Percentiles rank a stretch among this genome's conserved stretches.
These are phyloP conservation scores for Pseudocercospora fuligena DNA, from an alignment of 2,329 filamentous ascomycete genomes.

Conservation along the genomic window DNA sequence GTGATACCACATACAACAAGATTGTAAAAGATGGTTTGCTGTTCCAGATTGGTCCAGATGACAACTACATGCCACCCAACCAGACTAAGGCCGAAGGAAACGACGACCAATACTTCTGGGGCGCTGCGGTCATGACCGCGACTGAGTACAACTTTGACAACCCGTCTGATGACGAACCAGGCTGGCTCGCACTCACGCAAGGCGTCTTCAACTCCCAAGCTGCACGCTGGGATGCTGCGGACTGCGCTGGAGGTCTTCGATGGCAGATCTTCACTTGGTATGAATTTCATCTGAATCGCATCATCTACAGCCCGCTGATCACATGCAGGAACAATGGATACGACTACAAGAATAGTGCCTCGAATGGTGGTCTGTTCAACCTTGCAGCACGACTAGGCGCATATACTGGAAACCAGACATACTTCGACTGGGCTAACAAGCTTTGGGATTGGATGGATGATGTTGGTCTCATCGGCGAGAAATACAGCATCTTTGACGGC, in stretches of 20 bases:
- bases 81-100: constrained; percentile 50
- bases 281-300: constrained; percentile 12
- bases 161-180: constrained; percentile 45
- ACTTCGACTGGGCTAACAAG: constrained; percentile 64
- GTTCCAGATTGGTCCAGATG: constrained; percentile 62
- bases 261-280: constrained; percentile 49
- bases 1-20: constrained; percentile 66
- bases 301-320: background rate
- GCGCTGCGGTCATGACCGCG: constrained; percentile 59
- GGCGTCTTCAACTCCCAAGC: constrained; percentile 45
- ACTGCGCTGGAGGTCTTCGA: constrained; percentile 43
- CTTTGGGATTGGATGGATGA: constrained; percentile 43
- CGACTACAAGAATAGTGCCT: constrained; percentile 54
- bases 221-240: constrained; percentile 39
- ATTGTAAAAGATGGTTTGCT: constrained; percentile 62
- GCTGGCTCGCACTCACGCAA: constrained; percentile 49
- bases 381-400: constrained; percentile 45
- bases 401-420: constrained; percentile 52
- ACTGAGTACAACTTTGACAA: constrained; percentile 56
- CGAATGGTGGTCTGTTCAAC: constrained; percentile 55
- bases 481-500: constrained; percentile 51
- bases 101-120: constrained; percentile 64
- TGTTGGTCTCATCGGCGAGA: constrained; percentile 57
- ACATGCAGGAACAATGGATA: constrained; percentile 45
- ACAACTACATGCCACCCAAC: constrained; percentile 62